Base-by-base conservation (phyloP, 805 yeast species). In the Wickerhamomyces hampshirensis region DNA sequence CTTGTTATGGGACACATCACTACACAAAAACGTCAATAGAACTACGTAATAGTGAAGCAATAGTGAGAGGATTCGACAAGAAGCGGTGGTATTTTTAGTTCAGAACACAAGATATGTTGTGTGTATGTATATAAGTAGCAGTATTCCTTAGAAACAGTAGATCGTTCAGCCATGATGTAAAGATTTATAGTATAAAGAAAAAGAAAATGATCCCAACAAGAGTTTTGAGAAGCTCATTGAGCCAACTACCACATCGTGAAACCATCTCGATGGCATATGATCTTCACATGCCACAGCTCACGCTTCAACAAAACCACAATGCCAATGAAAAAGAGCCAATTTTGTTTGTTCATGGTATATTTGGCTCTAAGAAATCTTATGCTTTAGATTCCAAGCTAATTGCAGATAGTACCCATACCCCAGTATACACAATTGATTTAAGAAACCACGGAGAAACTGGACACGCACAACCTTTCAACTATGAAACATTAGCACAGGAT, bases 201-300 rank as follows among this genome's bases (percentile, higher is more conserved):
- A 18, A 18, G 18, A 31, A 13, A 19, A 51, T 51, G 56, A 37
- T 49, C 26, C 45, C 53, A 3, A 39, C 56, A 2, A 44, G 46
- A 42, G 30, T 46, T n/a, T 74, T 91, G 66, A 83, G 89, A 75
- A 83, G 89, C 40, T 96, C 97, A 49, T 85, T 89, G 83, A 86
- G 87, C 5, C 29, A 45, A n/a, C 32, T 51, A 5, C 56, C 53
- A 31, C 73, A 93, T 86, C 80, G 73, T 84, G 71, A 79, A 76
- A 38, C 52, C 1, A 45, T 55, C 23, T 48, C 50, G 12, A 40
- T 56, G 56, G 59, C 59, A 1, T 56, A 49, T 33, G 60, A 56
- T 35, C 35, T 56, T 6, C 59, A 56, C 31, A 31, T 34, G 23
- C 60, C 60, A 18, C 42, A 43, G 26, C 30, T 44, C 19, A 45